A percentile compares a stretch with the other conserved stretches of the same genome.
Evolutionary conservation across 2,329 filamentous ascomycete genomes (phyloP).

Genomic region (Colletotrichum zoysiae): DNA sequence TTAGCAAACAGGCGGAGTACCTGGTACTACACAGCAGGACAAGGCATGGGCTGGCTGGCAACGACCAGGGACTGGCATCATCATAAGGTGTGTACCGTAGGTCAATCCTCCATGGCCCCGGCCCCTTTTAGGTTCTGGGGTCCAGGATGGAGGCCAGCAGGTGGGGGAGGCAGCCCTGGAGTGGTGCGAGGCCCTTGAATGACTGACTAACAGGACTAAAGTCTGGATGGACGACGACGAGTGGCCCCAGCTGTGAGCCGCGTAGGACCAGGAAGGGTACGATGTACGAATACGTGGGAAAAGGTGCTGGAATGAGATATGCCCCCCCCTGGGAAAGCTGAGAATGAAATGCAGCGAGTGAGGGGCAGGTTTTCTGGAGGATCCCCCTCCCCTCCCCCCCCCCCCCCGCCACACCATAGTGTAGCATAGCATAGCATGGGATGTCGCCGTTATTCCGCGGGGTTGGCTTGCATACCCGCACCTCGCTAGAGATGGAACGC

Average conservation of each 20-base stretch:
- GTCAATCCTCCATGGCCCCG: slow-evolving; percentile 27
- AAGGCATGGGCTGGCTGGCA: neutral
- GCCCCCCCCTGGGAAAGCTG: too few relatives aligned
- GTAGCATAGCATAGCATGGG: neutral
- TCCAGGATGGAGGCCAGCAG: slow-evolving; percentile 18
- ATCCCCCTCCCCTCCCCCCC: too few relatives aligned
- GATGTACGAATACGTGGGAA: too few relatives aligned
- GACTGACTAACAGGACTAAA: slow-evolving; percentile 32
- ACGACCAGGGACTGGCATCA: slow-evolving; percentile 22
- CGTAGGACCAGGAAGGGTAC: neutral
- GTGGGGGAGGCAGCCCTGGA: neutral
- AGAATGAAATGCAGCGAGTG: too few relatives aligned
- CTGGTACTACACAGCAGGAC: neutral
- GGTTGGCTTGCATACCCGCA: slow-evolving; percentile 33
- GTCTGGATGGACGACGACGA: slow-evolving; percentile 19
- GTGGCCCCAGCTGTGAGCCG: slow-evolving; percentile 6
- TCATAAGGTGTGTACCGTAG: slow-evolving; percentile 8
- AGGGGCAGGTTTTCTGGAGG: too few relatives aligned
- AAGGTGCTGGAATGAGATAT: too few relatives aligned
- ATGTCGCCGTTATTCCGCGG: slow-evolving; percentile 30
- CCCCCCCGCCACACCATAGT: too few relatives aligned
- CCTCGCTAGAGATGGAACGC: slow-evolving; percentile 16
- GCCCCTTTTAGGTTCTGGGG: slow-evolving; percentile 35
- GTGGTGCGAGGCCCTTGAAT: slow-evolving; percentile 15
- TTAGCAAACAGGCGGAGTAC: slow-evolving; percentile 15